Percentiles rank a stretch among this genome's conserved stretches.
Conservation (phyloP, 78 protist species). For the Pigoraptor vietnamica region DNA sequence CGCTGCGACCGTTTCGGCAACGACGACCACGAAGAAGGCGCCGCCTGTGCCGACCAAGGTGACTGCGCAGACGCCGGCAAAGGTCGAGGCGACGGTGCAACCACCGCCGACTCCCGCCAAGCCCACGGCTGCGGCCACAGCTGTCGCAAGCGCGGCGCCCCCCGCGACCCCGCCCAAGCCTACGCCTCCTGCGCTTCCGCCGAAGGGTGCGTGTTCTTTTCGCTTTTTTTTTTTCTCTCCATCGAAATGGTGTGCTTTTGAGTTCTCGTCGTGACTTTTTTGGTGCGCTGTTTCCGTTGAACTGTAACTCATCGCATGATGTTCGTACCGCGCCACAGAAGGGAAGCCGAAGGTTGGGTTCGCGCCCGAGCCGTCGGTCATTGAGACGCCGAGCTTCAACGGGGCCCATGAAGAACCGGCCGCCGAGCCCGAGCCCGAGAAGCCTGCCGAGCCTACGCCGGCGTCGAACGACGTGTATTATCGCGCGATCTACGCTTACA, state of each 20-base stretch:
- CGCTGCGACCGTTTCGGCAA: background rate
- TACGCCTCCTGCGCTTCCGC: background rate
- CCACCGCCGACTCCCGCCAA: background rate
- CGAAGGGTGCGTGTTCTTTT: background rate
- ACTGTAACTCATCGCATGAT: too few relatives aligned
- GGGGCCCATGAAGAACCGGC: background rate
- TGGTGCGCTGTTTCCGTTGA: too few relatives aligned
- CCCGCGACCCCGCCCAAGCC: background rate
- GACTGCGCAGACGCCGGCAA: background rate
- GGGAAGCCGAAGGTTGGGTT: background rate
- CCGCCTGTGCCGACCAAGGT: background rate
- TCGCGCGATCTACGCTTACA: background rate
- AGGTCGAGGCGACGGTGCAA: background rate
- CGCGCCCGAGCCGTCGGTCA: background rate
- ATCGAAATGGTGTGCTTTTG: too few relatives aligned
- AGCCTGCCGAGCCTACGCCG: background rate
- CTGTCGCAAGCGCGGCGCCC: background rate
- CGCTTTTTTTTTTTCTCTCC: too few relatives aligned
- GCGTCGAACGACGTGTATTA: background rate
- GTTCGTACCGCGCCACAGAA: too few relatives aligned
- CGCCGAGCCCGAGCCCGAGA: background rate
- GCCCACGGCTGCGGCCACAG: background rate
- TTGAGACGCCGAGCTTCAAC: background rate
- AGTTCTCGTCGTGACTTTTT: too few relatives aligned
- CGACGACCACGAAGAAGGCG: background rate